Conservation (phyloP, 495 filamentous ascomycete species). For the Aspergillus steynii region DNA sequence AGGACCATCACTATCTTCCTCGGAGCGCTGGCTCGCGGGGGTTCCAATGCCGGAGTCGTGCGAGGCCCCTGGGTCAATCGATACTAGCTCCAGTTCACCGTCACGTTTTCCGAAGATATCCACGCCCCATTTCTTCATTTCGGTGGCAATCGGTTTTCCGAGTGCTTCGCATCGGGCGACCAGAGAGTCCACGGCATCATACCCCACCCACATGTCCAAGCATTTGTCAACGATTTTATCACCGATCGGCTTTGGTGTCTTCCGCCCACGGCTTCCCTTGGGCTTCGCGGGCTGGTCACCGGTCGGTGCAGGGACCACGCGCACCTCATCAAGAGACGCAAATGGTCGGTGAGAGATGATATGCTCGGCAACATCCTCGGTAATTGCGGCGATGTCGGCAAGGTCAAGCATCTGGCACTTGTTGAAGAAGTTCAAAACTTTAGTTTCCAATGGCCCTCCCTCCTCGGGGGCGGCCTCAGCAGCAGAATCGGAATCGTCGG, state of each 20-base stretch:
- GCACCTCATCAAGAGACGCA: slow-evolving; percentile 57
- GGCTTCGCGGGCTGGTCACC: slow-evolving; percentile 43
- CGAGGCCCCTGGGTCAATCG: slow-evolving; percentile 47
- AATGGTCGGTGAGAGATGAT: slow-evolving; percentile 75
- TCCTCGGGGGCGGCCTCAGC: slow-evolving; percentile 33
- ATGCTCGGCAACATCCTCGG: slow-evolving; percentile 61
- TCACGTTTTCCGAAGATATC: slow-evolving; percentile 66
- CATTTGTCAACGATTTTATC: slow-evolving; percentile 73
- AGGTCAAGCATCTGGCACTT: slow-evolving; percentile 69
- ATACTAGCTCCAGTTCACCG: slow-evolving; percentile 69
- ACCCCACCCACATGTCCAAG: slow-evolving; percentile 69
- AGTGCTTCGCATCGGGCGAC: slow-evolving; percentile 69
- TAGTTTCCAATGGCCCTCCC: slow-evolving; percentile 46
- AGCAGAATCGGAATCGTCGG: slow-evolving; percentile 60
- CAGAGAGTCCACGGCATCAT: slow-evolving; percentile 77
- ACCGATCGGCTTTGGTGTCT: slow-evolving; percentile 57
- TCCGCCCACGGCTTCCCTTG: slow-evolving; percentile 49
- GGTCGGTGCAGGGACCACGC: slow-evolving; percentile 54
- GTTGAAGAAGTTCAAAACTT: slow-evolving; percentile 82
- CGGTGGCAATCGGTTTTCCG: slow-evolving; percentile 64
- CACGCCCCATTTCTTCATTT: slow-evolving; percentile 77
- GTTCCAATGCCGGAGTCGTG: slow-evolving; percentile 77
- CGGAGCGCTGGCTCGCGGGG: slow-evolving; percentile 55
- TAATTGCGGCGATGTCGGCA: slow-evolving; percentile 72
- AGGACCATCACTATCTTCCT: slow-evolving; percentile 51